Evolutionary conservation across 2,329 filamentous ascomycete species (phyloP).

Genomic region (Pseudocercospora fijiensis): DNA sequence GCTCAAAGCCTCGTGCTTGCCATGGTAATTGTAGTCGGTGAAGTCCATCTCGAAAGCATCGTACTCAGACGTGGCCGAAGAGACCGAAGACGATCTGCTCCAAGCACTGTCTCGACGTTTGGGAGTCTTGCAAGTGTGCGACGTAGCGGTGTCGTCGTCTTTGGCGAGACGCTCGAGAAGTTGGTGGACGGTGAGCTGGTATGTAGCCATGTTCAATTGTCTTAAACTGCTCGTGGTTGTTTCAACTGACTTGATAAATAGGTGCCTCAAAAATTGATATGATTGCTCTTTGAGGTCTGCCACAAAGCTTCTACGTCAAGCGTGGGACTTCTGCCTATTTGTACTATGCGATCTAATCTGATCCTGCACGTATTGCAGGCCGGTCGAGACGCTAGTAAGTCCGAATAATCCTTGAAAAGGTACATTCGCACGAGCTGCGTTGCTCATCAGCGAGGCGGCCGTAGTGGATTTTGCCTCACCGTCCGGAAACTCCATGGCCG

Average conservation of each 20-base stretch:
- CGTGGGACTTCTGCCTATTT: slow-evolving; percentile 13
- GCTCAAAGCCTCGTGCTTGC: slow-evolving; percentile 1
- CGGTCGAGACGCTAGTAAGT: not conserved
- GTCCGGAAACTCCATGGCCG: not conserved
- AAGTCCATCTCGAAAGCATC: slow-evolving; percentile 6
- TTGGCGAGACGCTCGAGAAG: slow-evolving; percentile 24
- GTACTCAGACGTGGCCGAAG: not conserved
- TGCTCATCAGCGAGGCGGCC: not conserved
- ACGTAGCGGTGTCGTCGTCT: slow-evolving; percentile 12
- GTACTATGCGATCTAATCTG: slow-evolving; percentile 23
- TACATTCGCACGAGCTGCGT: not conserved
- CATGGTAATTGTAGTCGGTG: slow-evolving; percentile 1
- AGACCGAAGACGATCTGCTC: slow-evolving; percentile 8
- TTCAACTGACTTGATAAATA: not conserved
- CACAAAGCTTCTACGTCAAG: slow-evolving; percentile 10
- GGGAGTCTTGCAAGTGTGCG: not conserved
- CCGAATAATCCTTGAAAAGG: not conserved
- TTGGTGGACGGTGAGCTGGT: slow-evolving; percentile 27
- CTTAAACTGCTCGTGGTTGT: not conserved
- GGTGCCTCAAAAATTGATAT: not conserved
- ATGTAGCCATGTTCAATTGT: slow-evolving; percentile 23
- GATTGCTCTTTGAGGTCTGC: not conserved
- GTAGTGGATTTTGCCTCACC: not conserved
- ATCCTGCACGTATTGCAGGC: slow-evolving; percentile 11
- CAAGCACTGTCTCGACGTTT: slow-evolving; percentile 3